phyloP scores from a whole-genome alignment of 1,284 basidiomycete genomes.

The Puccinia hordei region DNA sequence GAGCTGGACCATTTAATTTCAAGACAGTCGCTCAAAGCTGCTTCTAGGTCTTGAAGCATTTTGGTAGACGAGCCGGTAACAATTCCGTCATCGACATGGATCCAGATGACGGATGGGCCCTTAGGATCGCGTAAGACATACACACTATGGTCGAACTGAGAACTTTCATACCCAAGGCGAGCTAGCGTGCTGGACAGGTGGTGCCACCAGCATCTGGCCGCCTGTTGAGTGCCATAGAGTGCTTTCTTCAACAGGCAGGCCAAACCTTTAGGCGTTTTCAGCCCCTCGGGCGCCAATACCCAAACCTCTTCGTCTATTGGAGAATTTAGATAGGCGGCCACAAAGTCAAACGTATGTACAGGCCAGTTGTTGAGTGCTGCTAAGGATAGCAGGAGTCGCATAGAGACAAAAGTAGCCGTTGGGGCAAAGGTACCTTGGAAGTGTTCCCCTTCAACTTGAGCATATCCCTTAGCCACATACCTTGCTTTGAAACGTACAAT shows the following conservation, averaged over 20 bases:
- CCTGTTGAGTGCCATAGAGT: conserved; percentile 27
- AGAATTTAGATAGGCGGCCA: background rate
- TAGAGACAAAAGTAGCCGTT: conserved; percentile 5
- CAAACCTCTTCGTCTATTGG: background rate
- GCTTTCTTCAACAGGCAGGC: background rate
- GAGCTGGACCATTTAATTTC: conserved; percentile 6
- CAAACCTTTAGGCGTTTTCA: background rate
- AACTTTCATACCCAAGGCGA: background rate
- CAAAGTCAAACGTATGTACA: background rate
- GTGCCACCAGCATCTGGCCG: conserved; percentile 24
- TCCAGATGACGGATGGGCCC: background rate
- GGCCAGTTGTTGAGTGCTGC: background rate
- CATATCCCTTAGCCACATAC: background rate
- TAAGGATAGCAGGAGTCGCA: background rate
- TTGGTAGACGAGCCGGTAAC: background rate
- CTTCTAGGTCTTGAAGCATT: background rate
- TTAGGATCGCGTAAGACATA: background rate
- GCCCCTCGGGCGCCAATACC: background rate
- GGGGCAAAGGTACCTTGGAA: conserved; percentile 1
- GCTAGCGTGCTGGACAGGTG: background rate
- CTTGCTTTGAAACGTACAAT: background rate
- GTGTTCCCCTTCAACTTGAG: background rate
- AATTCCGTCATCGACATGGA: conserved; percentile 20
- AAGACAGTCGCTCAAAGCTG: background rate
- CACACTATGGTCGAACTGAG: conserved; percentile 6